phyloP scores from a whole-genome alignment of 2,329 filamentous ascomycete genomes.

The Zymoseptoria passerinii region DNA sequence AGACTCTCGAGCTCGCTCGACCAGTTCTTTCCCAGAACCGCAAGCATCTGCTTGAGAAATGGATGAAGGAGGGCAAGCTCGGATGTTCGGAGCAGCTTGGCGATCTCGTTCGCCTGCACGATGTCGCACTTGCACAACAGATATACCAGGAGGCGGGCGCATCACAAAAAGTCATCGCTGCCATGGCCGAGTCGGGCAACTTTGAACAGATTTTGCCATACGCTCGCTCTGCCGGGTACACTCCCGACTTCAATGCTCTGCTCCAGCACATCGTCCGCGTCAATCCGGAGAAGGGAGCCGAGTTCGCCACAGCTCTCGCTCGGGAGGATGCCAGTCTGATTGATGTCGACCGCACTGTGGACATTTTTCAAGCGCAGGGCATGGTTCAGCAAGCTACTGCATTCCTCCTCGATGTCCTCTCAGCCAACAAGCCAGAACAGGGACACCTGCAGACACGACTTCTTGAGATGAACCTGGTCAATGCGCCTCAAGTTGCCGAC shows the following conservation, averaged over 20 bases:
- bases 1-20: slow-evolving; percentile 86
- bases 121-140: slow-evolving; percentile 74
- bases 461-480: slow-evolving; percentile 95
- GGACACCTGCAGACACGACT: slow-evolving; percentile 87
- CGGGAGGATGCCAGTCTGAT: slow-evolving; percentile 83
- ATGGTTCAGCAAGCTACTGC: slow-evolving; percentile 97
- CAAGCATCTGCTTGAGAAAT: slow-evolving; percentile 95
- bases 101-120: slow-evolving; percentile 84
- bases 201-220: slow-evolving; percentile 97
- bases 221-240: slow-evolving; percentile 73
- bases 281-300: slow-evolving; percentile 75
- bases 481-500: slow-evolving; percentile 94
- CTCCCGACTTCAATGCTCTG: slow-evolving; percentile 88
- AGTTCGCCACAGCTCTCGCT: slow-evolving; percentile 87
- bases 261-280: slow-evolving; percentile 86
- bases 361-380: slow-evolving; percentile 96
- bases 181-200: slow-evolving; percentile 88
- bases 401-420: slow-evolving; percentile 92
- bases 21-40: slow-evolving; percentile 89
- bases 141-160: slow-evolving; percentile 90
- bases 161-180: slow-evolving; percentile 88
- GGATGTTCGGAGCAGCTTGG: slow-evolving; percentile 94
- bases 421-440: slow-evolving; percentile 91
- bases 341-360: slow-evolving; percentile 88
- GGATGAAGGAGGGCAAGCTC: slow-evolving; percentile 92